Base-by-base conservation (phyloP, 2,329 filamentous ascomycete genomes). In the Escovopsis sp. region DNA sequence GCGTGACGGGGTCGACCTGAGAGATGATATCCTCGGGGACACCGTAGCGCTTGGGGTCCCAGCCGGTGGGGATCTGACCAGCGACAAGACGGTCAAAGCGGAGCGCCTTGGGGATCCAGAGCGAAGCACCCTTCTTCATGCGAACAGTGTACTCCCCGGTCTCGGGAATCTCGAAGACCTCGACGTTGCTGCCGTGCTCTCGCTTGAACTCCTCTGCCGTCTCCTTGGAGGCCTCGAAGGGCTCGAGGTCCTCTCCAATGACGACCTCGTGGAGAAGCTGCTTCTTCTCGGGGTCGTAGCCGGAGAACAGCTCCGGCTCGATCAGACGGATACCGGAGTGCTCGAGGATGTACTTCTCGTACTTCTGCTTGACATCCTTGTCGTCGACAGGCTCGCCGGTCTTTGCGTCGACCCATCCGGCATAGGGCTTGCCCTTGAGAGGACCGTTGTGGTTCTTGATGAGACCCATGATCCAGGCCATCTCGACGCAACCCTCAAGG, bases 401-500 rank as follows among this genome's bases (percentile, higher is more conserved):
- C 75, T 96, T 96, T 59, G 79, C 73, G 57, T 98, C 91, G 45
- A 98, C 85, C 87, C 85, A 98, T 53, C 91, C 91, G 51, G 89
- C 86, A 68, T 98, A 96, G 50, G 83, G 83, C 68, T 94, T 83
- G 60, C 91, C 91, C 70, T 98, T 98, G 61, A 98, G 77, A 30
- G 82, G 80, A 15, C 91, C 91, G 54, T 96, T 96, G 70, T 94
- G 85, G 64, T 98, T 94, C 73, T 89, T 95, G 70, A 98, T 96
- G 46, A 96, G 78, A 58, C 91, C 91, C 89, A 96, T 98, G 63
- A 98, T 86, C 91, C 91, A 98, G 30, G 91, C 88, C 91, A 98
- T 98, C 66, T 98, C 91, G 47, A 98, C 82, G 56, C 91, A 96
- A 28, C 91, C 91, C 64, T 98, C 93, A 12, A 98, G 77, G 8